Conservation (phyloP, 805 yeast genomes). For the Candida michaelii region DNA sequence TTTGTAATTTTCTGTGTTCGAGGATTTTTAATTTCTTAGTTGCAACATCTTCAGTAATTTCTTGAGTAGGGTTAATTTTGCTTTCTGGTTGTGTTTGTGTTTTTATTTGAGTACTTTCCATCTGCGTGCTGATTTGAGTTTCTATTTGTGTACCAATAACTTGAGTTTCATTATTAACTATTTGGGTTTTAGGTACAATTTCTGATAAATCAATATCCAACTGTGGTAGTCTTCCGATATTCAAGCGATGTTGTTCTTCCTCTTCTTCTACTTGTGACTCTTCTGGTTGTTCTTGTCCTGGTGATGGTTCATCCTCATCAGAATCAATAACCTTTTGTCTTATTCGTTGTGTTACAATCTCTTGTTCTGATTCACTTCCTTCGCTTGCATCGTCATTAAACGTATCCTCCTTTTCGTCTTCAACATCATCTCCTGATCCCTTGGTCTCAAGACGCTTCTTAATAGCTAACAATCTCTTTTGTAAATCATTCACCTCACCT, state of each 20-base stretch:
- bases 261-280: background rate
- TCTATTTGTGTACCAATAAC: background rate
- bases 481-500: background rate
- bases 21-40: background rate
- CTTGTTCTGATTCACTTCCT: background rate
- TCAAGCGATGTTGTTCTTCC: background rate
- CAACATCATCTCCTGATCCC: background rate
- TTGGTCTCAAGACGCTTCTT: constrained; percentile 1
- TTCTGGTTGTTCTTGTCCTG: background rate
- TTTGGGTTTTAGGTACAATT: constrained; percentile 9
- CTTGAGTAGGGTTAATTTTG: no score
- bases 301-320: constrained; percentile 9
- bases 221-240: constrained; percentile 30
- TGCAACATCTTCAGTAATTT: background rate
- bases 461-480: constrained; percentile 3
- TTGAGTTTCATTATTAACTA: constrained; percentile 8
- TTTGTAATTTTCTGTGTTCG: constrained; percentile 4
- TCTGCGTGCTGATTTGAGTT: background rate
- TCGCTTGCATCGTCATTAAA: background rate
- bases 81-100: background rate
- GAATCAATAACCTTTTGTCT: background rate
- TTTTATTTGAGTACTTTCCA: background rate
- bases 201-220: constrained; percentile 22
- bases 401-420: no score
- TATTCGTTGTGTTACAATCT: background rate